Conservation (phyloP, 306 rosid genomes). For the Morella rubra region DNA sequence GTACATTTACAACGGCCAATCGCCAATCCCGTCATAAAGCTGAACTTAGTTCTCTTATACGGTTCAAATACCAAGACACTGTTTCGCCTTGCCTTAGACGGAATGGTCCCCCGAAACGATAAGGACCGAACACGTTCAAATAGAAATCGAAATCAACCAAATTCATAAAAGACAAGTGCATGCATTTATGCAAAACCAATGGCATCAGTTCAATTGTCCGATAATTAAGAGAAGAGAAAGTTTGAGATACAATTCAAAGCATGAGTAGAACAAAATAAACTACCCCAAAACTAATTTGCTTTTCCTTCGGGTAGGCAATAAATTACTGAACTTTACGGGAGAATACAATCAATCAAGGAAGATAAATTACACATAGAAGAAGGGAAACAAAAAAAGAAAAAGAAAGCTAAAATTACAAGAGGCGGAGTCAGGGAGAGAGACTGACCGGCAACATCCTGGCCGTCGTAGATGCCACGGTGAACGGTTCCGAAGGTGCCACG, state of each 20-base stretch:
- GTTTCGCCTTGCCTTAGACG: not conserved
- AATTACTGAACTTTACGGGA: too few species aligned
- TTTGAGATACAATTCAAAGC: not conserved
- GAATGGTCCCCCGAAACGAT: constrained; percentile 26
- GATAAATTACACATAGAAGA: not conserved
- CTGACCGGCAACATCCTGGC: constrained; percentile 89
- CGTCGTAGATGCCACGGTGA: constrained; percentile 88
- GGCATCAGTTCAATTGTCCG: constrained; percentile 5
- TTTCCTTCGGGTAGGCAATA: too few species aligned
- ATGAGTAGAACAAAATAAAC: not conserved
- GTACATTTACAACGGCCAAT: constrained; percentile 37
- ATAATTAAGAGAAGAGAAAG: not conserved
- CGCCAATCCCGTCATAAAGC: constrained; percentile 31
- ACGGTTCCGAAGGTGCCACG: constrained; percentile 94
- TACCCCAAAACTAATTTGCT: not conserved
- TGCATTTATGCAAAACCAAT: constrained; percentile 20
- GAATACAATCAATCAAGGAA: constrained; percentile 23
- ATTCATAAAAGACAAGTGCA: constrained; percentile 12
- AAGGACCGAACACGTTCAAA: constrained; percentile 23
- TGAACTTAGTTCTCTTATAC: constrained; percentile 33
- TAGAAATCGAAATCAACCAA: constrained; percentile 24
- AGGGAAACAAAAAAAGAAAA: not conserved
- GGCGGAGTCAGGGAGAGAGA: not conserved
- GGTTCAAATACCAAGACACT: constrained; percentile 12
- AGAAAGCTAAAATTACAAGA: not conserved